Base-by-base conservation (phyloP, 192 early-diverging fungal genomes). In the Podila clonocystis region DNA sequence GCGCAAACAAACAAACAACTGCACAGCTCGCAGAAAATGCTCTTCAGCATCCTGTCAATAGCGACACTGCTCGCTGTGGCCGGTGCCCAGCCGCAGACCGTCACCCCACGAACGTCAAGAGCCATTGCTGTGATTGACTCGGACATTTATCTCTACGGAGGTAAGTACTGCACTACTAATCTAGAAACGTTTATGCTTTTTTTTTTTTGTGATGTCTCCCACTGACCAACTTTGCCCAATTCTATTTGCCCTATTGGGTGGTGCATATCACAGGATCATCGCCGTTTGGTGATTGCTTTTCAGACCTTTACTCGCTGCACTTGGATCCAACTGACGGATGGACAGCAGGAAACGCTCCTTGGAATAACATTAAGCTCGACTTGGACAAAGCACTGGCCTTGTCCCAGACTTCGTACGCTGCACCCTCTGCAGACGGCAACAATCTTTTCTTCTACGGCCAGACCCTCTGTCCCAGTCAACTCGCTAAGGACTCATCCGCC, bases 141-240 rank as follows among this genome's bases (percentile, higher is more conserved):
- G 24, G 50, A 61, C 30, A n/a, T 72, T 22, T 79, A 68, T 79
- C 64, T 79, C 55, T 79, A 79, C 49, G 76, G 76, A 38, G 76
- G 76, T 68, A 63, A 58, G 62, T 29, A 34, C 33, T 34, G 33
- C 33, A 0, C 33, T 5, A 19, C 41, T 17, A 9, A 12, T 31
- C 7, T 38, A 7, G 9, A 8, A 20, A 33, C 28, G 36, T 29
- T 8, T 33, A 31, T 55, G 55, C 20, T 33, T 58, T 52, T 57
- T 38, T 58, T 67, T 19, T 50, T 50, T 4, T 52, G 38, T 63
- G 12, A 0, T 2, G 9, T 63, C 41, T 41, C 24, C 24, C 34
- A 22, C 38, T 34, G 5, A 38, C 38, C 20, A 22, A 9, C 33
- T 63, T 13, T 38, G 41, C 48, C 5, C 12, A 29, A 30, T 19